Base-by-base conservation (phyloP, 495 filamentous ascomycete genomes). In the Trypethelium eluteriae region DNA sequence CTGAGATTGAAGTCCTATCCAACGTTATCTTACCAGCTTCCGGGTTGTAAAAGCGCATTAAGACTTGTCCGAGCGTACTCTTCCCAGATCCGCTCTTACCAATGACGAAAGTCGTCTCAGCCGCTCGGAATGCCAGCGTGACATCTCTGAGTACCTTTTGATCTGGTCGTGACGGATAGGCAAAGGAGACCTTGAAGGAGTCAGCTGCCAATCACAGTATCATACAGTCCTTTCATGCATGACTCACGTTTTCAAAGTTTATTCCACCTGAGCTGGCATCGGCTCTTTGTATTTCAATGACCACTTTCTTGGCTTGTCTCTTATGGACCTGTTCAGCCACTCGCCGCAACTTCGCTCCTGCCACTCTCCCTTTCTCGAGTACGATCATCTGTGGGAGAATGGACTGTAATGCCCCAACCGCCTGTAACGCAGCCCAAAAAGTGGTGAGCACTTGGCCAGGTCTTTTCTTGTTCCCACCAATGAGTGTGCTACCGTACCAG, bases 41-140 rank as follows among this genome's bases (percentile, higher is more conserved):
- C 2, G 90, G 85, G 10, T 82, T 76, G 71, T 96, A 96, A 71
- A 93, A 90, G 39, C 86, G 82, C 62, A 91, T 76, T 2, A 98
- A 78, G 2, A 98, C 77, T 71, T 91, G 92, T 2, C 87, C 86
- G 9, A 98, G 72, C 0, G 94, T 98, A 72, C 90, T 96, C 74
- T 98, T 98, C 0, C 94, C 94, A 12, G 92, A 96, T 1, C 94
- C 94, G 70, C 92, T 96, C 64, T 81, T 82, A 2, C 94, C 94
- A 64, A 97, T 83, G 6, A 98, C 80, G 69, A 95, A 98, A 2
- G 85, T 91, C 4, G 89, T 87, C 71, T 89, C 79, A 0, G 89
- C 86, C 0, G 88, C 80, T 1, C 84, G 83, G 68, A 98, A 96
- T 68, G 81, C 82, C 57, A 96, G 84, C 16, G 76, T 84, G 2